phyloP scores from a whole-genome alignment of 805 yeast species.

The Spathaspora hagerdaliae region DNA sequence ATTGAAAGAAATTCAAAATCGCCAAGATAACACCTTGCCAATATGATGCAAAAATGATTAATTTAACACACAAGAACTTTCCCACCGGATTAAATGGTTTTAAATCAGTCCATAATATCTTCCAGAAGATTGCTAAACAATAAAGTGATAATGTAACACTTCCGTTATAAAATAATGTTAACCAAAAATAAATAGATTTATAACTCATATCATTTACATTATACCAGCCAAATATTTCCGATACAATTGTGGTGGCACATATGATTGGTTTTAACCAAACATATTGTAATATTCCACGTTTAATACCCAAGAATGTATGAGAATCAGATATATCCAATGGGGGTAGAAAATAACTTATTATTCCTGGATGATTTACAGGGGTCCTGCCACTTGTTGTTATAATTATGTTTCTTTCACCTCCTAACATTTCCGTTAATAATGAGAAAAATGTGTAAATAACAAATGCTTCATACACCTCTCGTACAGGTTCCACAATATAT shows the following conservation, averaged over 20 bases:
- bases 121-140: slow-evolving; percentile 88
- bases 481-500: slow-evolving; percentile 60
- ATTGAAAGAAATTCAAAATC: slow-evolving; percentile 45
- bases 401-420: slow-evolving; percentile 88
- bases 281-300: slow-evolving; percentile 85
- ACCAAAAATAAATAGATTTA: slow-evolving; percentile 55
- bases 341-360: slow-evolving; percentile 28
- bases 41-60: slow-evolving; percentile 94
- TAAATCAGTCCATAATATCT: slow-evolving; percentile 74
- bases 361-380: slow-evolving; percentile 65
- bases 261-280: slow-evolving; percentile 91
- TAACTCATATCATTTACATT: slow-evolving; percentile 47
- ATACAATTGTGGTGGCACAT: slow-evolving; percentile 49
- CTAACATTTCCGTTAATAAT: slow-evolving; percentile 74
- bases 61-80: slow-evolving; percentile 87
- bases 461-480: slow-evolving; percentile 94
- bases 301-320: slow-evolving; percentile 65
- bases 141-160: slow-evolving; percentile 82
- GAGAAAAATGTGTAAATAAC: slow-evolving; percentile 92
- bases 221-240: slow-evolving; percentile 47
- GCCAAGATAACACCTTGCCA: slow-evolving; percentile 84
- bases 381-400: slow-evolving; percentile 64
- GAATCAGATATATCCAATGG: slow-evolving; percentile 86
- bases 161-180: slow-evolving; percentile 67
- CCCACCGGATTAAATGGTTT: slow-evolving; percentile 83